Conservation (phyloP, 768 basidiomycete species). For the Suillus brevipes region DNA sequence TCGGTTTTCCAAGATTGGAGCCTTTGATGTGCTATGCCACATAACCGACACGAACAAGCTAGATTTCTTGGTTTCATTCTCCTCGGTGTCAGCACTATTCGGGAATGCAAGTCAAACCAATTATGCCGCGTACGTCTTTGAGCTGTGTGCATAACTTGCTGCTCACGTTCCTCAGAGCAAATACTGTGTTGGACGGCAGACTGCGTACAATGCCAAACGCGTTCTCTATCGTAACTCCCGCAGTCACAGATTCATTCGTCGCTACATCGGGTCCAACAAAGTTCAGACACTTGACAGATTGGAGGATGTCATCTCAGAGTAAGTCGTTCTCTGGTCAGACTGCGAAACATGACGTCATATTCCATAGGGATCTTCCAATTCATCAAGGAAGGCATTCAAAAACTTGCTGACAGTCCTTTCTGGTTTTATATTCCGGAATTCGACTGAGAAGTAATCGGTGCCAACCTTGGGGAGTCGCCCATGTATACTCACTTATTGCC, state of each 20-base stretch:
- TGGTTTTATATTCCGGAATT: slow-evolving; percentile 35
- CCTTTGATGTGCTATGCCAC: slow-evolving; percentile 19
- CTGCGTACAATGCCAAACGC: slow-evolving; percentile 26
- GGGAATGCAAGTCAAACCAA: slow-evolving; percentile 30
- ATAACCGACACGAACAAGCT: slow-evolving; percentile 19
- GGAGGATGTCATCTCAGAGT: neutral
- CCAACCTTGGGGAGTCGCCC: slow-evolving; percentile 21
- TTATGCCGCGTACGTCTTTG: slow-evolving; percentile 18
- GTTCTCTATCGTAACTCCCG: slow-evolving; percentile 35
- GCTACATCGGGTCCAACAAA: neutral
- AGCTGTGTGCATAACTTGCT: neutral
- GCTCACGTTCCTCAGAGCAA: slow-evolving; percentile 4
- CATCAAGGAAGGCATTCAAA: slow-evolving; percentile 34
- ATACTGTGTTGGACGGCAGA: neutral
- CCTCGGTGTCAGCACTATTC: slow-evolving; percentile 35
- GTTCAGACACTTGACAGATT: neutral
- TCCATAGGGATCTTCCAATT: slow-evolving; percentile 29
- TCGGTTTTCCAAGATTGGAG: slow-evolving; percentile 22
- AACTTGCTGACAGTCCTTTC: slow-evolving; percentile 24
- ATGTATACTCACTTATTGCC: slow-evolving; percentile 25
- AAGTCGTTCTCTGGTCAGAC: neutral
- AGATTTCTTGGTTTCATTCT: slow-evolving; percentile 36
- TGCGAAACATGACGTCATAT: neutral
- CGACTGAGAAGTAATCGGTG: slow-evolving; percentile 29
- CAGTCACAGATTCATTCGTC: slow-evolving; percentile 30